Evolutionary conservation across 441 rosid genomes (phyloP).

Genomic region (Pelargonium australe): DNA sequence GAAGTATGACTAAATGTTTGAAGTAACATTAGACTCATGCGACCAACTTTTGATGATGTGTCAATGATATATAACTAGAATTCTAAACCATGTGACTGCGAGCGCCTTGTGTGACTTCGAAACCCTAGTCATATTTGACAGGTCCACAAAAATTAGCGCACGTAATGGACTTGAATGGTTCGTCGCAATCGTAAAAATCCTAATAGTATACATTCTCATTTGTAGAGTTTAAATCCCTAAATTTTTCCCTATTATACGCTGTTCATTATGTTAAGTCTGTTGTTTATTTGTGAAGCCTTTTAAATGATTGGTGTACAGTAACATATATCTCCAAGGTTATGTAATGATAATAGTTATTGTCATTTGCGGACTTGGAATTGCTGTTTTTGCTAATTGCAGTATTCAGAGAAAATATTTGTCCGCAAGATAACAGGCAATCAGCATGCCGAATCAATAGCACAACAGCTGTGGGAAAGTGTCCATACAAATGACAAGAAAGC

Average conservation of each 20-base stretch:
- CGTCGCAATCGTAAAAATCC: no score
- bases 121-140: neutral
- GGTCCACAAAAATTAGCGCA: neutral
- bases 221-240: no score
- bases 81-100: no score
- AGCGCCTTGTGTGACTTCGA: no score
- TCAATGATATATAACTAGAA: no score
- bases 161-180: no score
- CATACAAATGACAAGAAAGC: slow-evolving; percentile 87
- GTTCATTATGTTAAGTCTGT: neutral
- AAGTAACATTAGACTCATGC: no score
- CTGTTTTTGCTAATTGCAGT: slow-evolving; percentile 36
- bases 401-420: slow-evolving; percentile 83
- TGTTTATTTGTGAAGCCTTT: neutral
- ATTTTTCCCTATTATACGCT: neutral
- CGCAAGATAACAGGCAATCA: slow-evolving; percentile 63
- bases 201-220: no score
- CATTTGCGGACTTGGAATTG: neutral
- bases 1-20: no score
- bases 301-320: neutral
- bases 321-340: neutral
- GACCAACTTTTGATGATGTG: no score
- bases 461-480: slow-evolving; percentile 87
- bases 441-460: slow-evolving; percentile 43
- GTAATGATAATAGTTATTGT: neutral